Base-by-base conservation (phyloP, 1,284 basidiomycete species). In the Ceratobasidium sp. region DNA sequence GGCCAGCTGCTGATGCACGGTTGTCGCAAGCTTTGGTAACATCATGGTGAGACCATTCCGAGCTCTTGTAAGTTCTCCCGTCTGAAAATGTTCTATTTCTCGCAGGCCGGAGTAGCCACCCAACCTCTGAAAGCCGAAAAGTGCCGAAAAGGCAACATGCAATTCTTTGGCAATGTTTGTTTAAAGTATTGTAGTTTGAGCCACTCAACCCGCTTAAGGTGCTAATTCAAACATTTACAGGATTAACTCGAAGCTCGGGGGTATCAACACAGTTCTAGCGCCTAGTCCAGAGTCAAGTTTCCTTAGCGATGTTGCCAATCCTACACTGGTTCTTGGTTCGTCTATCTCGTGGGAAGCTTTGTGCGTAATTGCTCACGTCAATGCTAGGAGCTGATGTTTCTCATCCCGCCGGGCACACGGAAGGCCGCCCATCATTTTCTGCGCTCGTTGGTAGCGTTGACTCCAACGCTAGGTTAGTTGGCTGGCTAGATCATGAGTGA, bases 221-320 rank as follows among this genome's bases (percentile, higher is more conserved):
- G 47, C 11, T 10, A 42, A 20, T 31, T 33, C 6, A 47, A 61
- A 35, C 58, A 10, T 23, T 37, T 33, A 17, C 78, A 94, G 92
- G 82, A 87, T 94, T 79, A 94, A 94, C 80, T 92, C 92, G 31
- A 94, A 94, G 82, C 85, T 94, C 0, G 93, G 92, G 26, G 92
- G 93, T 0, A 90, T 93, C 81, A 94, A 94, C 81, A 88, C 88
- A 2, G 86, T 93, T 61, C 91, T 91, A 0, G 89, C 37, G 13
- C 45, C 77, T 69, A 86, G 90, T 0, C 84, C 86, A n/a, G 90
- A 90, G 0, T 88, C 90, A 4, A 84, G 87, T 0, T 86, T 88
- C 10, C 85, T 93, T 20, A 89, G 88, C 0, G 92, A 94, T 80
- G 88, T 89, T 0, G 85, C 87, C 37, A 88, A 90, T 79, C 92